These are phyloP conservation scores for Theobroma cacao DNA, from an alignment of 345 rosid species.

Conservation along the genomic window DNA sequence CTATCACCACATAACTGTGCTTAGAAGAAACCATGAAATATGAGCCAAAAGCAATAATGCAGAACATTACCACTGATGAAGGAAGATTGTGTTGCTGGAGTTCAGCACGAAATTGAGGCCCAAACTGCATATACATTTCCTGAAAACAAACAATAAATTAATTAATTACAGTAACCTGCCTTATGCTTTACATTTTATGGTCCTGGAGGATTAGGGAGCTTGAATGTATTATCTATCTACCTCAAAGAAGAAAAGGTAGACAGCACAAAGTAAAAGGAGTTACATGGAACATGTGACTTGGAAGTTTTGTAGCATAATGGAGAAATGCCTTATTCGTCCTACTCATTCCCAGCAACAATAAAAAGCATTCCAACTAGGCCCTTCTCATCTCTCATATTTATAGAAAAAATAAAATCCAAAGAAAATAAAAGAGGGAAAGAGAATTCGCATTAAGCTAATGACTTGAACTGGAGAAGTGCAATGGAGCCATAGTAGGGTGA, in stretches of 20 bases:
- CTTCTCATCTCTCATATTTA: not conserved
- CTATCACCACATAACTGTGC: not conserved
- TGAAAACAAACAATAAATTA: constrained; percentile 35
- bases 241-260: not conserved
- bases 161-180: not conserved
- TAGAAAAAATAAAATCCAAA: not conserved
- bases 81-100: constrained; percentile 90
- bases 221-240: not conserved
- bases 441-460: not conserved
- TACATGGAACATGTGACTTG: not conserved
- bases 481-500: not conserved
- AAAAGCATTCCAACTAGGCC: not conserved
- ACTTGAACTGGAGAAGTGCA: not conserved
- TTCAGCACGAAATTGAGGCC: constrained; percentile 90
- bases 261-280: not conserved
- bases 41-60: not conserved
- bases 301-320: not conserved
- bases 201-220: not conserved
- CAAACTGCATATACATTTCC: constrained; percentile 93
- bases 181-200: not conserved
- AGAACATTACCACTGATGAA: constrained; percentile 53
- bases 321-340: not conserved
- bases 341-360: not conserved
- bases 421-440: not conserved
- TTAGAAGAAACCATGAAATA: not conserved